Conservation (phyloP, 129 eudicot genomes). For the Logfia minima region DNA sequence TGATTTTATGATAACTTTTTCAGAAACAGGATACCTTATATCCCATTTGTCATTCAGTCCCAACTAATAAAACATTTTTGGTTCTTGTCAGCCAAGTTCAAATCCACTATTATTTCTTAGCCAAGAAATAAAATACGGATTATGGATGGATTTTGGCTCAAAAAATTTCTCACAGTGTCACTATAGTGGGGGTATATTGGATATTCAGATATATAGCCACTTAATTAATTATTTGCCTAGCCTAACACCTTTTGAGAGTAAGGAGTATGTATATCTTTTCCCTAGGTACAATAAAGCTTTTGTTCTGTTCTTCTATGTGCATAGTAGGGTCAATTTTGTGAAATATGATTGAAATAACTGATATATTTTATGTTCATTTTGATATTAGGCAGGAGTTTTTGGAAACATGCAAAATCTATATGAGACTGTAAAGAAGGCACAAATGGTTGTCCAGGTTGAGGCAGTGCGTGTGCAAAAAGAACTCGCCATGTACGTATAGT, state of each 20-base stretch:
- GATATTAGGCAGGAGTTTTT: conserved; percentile 67
- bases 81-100: conserved; percentile 11
- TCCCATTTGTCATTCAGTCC: not conserved
- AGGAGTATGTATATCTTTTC: not conserved
- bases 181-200: not conserved
- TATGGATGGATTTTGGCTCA: conserved; percentile 2
- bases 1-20: conserved; percentile 3
- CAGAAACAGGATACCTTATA: not conserved
- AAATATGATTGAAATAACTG: conserved; percentile 10
- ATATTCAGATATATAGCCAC: not conserved
- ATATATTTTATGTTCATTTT: conserved; percentile 16
- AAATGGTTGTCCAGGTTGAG: conserved; percentile 94
- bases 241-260: not conserved
- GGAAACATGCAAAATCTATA: conserved; percentile 93
- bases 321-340: conserved; percentile 2
- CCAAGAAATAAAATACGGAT: not conserved
- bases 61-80: not conserved
- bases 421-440: conserved; percentile 94
- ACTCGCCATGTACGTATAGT: conserved; percentile 64
- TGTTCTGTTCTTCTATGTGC: not conserved
- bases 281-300: not conserved
- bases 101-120: not conserved
- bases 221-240: not conserved
- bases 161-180: not conserved
- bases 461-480: conserved; percentile 90